Evolutionary conservation across 176 grass and related monocot species (phyloP).

Genomic region (Zea mays): Zm-B73-REFERENCE-NAM-5.0 NC_050098.1:66110001-66110500

Average conservation of each 20-base stretch:
- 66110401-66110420: background rate
- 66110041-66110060: too few species aligned
- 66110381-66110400: slow-evolving; percentile 24
- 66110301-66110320: background rate
- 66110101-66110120: too few species aligned
- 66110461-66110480: slow-evolving; percentile 27
- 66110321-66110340: background rate
- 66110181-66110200: background rate
- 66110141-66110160: too few species aligned
- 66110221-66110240: background rate
- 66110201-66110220: background rate
- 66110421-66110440: slow-evolving; percentile 10
- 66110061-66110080: too few species aligned
- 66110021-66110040: too few species aligned
- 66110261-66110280: background rate
- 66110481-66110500: background rate
- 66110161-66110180: too few species aligned
- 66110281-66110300: background rate
- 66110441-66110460: slow-evolving; percentile 44
- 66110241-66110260: background rate
- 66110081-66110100: too few species aligned
- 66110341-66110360: slow-evolving; percentile 22
- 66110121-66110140: too few species aligned
- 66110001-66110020: too few species aligned
- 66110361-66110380: slow-evolving; percentile 5